phyloP scores from a whole-genome alignment of 768 basidiomycete species.

The Roridomyces roridus region DNA sequence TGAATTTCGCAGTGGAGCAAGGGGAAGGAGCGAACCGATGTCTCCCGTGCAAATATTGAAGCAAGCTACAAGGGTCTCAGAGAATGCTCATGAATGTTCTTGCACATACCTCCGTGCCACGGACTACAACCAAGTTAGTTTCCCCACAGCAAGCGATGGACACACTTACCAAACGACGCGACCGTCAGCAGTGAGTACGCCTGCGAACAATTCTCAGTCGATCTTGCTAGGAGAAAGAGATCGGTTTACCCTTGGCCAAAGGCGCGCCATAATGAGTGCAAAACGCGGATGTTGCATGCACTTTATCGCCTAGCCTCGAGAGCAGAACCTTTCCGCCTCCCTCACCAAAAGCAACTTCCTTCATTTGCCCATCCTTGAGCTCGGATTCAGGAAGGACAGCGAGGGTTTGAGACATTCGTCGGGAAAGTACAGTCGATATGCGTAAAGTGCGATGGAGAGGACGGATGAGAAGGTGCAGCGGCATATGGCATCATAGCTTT shows the following conservation, averaged over 20 bases:
- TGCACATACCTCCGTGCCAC: constrained; percentile 79
- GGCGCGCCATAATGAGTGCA: constrained; percentile 96
- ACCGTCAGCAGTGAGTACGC: constrained; percentile 75
- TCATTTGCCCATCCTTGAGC: constrained; percentile 77
- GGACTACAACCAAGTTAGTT: constrained; percentile 50
- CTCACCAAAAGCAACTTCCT: constrained; percentile 77
- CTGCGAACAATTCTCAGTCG: no score
- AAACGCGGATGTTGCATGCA: constrained; percentile 81
- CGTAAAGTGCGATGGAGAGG: background rate
- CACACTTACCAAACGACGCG: constrained; percentile 73
- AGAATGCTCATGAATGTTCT: background rate
- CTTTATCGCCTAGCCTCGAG: constrained; percentile 74
- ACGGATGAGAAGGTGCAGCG: background rate
- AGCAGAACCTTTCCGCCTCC: constrained; percentile 79
- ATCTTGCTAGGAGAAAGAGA: no score
- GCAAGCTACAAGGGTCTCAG: constrained; percentile 60
- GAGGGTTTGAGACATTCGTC: constrained; percentile 54
- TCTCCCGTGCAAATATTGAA: constrained; percentile 88
- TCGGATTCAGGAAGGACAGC: constrained; percentile 64
- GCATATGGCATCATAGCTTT: background rate
- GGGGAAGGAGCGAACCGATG: constrained; percentile 55
- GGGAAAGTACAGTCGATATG: constrained; percentile 3
- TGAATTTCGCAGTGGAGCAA: constrained; percentile 5
- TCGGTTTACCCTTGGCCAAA: constrained; percentile 72
- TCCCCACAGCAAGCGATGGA: background rate